These are phyloP conservation scores for Amphichorda felina DNA, from an alignment of 2,329 filamentous ascomycete species.

Conservation along the genomic window DNA sequence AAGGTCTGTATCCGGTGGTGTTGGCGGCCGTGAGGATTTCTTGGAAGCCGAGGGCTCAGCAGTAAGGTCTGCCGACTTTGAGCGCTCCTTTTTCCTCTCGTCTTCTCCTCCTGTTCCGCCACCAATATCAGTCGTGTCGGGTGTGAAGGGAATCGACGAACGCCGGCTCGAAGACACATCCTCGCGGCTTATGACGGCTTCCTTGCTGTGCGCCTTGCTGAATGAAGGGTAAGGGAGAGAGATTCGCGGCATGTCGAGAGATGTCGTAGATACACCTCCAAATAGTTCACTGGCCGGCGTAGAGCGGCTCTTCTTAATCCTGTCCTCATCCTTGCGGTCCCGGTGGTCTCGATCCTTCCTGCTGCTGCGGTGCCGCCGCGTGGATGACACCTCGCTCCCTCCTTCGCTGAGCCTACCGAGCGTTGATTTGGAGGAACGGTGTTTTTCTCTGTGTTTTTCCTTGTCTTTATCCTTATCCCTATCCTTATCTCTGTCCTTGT, in stretches of 20 bases:
- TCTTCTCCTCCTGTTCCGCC: slow-evolving; percentile 4
- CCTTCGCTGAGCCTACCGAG: slow-evolving; percentile 25
- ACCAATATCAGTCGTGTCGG: slow-evolving; percentile 60
- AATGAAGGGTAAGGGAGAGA: slow-evolving; percentile 68
- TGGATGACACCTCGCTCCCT: slow-evolving; percentile 27
- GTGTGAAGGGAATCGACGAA: slow-evolving; percentile 43
- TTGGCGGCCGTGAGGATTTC: slow-evolving; percentile 42
- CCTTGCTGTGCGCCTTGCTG: slow-evolving; percentile 87
- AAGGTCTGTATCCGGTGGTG: slow-evolving; percentile 51
- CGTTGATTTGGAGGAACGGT: slow-evolving; percentile 25
- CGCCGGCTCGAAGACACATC: slow-evolving; percentile 22
- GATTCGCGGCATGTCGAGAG: slow-evolving; percentile 29
- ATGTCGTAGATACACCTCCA: slow-evolving; percentile 28
- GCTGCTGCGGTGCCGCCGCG: slow-evolving; percentile 17
- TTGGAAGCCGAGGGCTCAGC: slow-evolving; percentile 22
- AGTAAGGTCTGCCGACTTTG: slow-evolving; percentile 33
- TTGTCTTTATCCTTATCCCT: slow-evolving; percentile 17
- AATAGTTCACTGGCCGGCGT: slow-evolving; percentile 36
- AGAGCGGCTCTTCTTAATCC: slow-evolving; percentile 5
- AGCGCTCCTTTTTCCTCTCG: slow-evolving; percentile 18
- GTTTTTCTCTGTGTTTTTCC: slow-evolving; percentile 9
- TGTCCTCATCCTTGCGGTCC: slow-evolving; percentile 4
- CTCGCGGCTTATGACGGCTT: slow-evolving; percentile 57
- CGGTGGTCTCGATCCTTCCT: slow-evolving; percentile 14
- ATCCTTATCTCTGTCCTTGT: slow-evolving; percentile 17